phyloP scores from a whole-genome alignment of 1,139 yeast species.

The Diutina scorzettiae region DNA sequence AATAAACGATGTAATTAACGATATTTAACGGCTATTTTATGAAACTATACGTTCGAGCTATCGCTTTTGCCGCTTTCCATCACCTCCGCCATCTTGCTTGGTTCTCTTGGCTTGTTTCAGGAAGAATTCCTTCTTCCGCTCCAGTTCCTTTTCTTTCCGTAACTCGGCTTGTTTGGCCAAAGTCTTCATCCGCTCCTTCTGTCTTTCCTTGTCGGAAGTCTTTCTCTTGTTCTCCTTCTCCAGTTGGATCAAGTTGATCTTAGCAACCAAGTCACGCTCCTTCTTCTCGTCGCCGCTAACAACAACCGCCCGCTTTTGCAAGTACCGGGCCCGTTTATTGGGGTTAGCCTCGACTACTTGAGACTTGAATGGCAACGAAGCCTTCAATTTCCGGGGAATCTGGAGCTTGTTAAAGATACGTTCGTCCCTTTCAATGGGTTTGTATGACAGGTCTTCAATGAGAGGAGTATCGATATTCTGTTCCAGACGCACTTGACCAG shows the following conservation, averaged over 20 bases:
- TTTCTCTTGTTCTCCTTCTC: conserved; percentile 76
- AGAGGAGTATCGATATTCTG: conserved; percentile 54
- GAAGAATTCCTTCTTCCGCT: conserved; percentile 80
- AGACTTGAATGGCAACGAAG: conserved; percentile 79
- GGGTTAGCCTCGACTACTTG: conserved; percentile 55
- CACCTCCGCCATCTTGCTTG: neutral
- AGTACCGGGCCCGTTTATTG: conserved; percentile 69
- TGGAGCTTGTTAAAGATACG: conserved; percentile 78
- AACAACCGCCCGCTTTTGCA: conserved; percentile 90
- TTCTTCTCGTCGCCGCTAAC: conserved; percentile 88
- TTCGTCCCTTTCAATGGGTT: conserved; percentile 75
- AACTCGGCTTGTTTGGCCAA: conserved; percentile 63
- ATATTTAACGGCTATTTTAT: neutral
- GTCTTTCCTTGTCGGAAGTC: conserved; percentile 66
- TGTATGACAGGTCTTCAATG: conserved; percentile 55
- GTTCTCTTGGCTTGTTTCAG: conserved; percentile 41
- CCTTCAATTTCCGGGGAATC: conserved; percentile 71
- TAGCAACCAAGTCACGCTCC: conserved; percentile 81
- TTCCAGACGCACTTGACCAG: conserved; percentile 86
- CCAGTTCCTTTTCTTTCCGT: conserved; percentile 64
- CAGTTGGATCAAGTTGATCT: conserved; percentile 71
- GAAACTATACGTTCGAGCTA: neutral
- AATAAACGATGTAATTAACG: conserved; percentile 9
- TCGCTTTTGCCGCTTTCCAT: conserved; percentile 1
- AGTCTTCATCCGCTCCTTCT: conserved; percentile 62